A percentile compares a stretch with the other conserved stretches of the same genome.
Evolutionary conservation across 2,329 filamentous ascomycete species (phyloP).

Genomic region (Phoma sp.): DNA sequence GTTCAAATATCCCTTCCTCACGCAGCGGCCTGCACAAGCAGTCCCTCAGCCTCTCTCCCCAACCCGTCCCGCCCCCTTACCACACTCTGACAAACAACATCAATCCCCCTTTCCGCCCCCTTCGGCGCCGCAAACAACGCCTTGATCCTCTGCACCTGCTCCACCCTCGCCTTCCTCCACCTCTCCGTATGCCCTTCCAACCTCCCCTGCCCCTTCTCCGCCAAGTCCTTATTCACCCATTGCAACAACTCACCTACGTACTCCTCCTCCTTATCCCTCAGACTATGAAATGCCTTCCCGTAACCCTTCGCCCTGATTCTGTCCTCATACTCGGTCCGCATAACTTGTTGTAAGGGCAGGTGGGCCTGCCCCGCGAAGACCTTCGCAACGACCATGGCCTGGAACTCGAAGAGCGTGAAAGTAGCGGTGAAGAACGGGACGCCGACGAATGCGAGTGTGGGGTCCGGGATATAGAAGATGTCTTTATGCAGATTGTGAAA

Average conservation of each 20-base stretch:
- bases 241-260: constrained; percentile 50
- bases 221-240: constrained; percentile 47
- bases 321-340: constrained; percentile 51
- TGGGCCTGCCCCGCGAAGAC: constrained; percentile 59
- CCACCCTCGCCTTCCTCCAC: constrained; percentile 46
- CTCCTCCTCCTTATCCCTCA: constrained; percentile 48
- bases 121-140: constrained; percentile 30
- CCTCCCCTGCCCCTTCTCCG: constrained; percentile 15
- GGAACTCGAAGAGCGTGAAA: constrained; percentile 73
- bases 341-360: constrained; percentile 55
- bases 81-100: constrained; percentile 1
- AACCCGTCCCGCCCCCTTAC: neutral
- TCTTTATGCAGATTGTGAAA: constrained; percentile 72
- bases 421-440: constrained; percentile 70
- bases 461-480: constrained; percentile 73
- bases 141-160: constrained; percentile 41
- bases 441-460: constrained; percentile 67
- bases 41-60: neutral
- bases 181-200: constrained; percentile 45
- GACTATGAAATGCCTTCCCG: constrained; percentile 54
- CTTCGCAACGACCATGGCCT: constrained; percentile 66
- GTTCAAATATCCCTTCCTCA: neutral
- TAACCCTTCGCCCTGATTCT: constrained; percentile 47
- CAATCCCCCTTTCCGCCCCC: neutral
- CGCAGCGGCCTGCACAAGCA: neutral